phyloP scores from a whole-genome alignment of 805 yeast species.

The Priceomyces melissophilus region DNA sequence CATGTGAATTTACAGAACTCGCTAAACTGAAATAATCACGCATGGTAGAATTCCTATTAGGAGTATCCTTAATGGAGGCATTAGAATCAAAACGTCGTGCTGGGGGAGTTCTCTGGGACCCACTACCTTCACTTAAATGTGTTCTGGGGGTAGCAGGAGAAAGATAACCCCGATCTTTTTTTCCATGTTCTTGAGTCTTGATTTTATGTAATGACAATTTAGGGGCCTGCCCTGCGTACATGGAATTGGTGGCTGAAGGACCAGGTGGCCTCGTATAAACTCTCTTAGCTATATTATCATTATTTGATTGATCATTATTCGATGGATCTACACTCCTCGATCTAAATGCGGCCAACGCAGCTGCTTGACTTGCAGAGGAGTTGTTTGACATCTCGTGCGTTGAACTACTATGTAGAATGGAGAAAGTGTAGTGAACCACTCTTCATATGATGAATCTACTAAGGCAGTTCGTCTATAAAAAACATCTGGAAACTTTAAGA shows the following conservation, averaged over 20 bases:
- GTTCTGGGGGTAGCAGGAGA: neutral
- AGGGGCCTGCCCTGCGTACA: no score
- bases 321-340: conserved; percentile 9
- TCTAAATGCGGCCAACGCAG: conserved; percentile 44
- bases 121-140: neutral
- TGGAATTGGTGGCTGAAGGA: no score
- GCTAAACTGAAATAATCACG: neutral
- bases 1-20: neutral
- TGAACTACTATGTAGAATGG: no score
- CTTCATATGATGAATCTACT: no score
- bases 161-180: no score
- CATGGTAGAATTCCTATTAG: neutral
- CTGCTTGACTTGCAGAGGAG: conserved; percentile 36
- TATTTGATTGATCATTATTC: neutral
- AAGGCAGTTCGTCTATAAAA: no score
- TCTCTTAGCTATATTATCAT: neutral
- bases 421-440: no score
- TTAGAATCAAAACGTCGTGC: neutral
- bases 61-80: neutral
- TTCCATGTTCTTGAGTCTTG: no score
- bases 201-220: no score
- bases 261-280: no score
- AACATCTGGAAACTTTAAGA: no score
- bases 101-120: neutral
- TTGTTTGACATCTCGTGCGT: conserved; percentile 5